A percentile compares a stretch with the other conserved stretches of the same genome.
phyloP scores from a whole-genome alignment of 2,329 filamentous ascomycete species.

The Claviceps lovelessii region DNA sequence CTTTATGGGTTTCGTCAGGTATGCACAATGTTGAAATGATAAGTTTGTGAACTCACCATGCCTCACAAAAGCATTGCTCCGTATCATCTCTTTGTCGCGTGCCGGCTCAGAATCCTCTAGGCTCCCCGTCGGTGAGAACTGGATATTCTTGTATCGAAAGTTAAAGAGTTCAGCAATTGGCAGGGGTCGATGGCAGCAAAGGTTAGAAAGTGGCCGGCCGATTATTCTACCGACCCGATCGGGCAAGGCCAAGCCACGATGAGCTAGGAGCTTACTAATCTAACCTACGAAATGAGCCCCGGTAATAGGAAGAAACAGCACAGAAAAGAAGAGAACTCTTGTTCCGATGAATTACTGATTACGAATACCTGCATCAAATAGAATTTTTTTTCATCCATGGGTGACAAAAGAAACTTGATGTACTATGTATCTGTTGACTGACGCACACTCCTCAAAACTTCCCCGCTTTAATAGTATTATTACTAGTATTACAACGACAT shows the following conservation, averaged over 20 bases:
- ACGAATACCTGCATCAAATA: neutral
- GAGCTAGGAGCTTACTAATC: no score
- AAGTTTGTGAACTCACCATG: slow-evolving; percentile 29
- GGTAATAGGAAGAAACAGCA: no score
- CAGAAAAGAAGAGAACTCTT: no score
- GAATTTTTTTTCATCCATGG: neutral
- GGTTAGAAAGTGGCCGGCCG: neutral
- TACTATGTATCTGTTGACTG: slow-evolving; percentile 18
- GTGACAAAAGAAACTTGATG: slow-evolving; percentile 10
- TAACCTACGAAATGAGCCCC: no score
- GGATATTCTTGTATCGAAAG: neutral
- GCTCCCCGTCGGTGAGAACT: neutral
- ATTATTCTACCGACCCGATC: slow-evolving; percentile 9
- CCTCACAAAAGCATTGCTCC: slow-evolving; percentile 39
- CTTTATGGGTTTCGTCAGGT: slow-evolving; percentile 4
- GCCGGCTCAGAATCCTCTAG: neutral
- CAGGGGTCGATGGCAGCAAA: neutral
- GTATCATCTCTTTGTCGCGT: slow-evolving; percentile 32
- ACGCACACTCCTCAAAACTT: slow-evolving; percentile 15
- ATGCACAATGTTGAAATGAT: neutral
- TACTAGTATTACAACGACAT: slow-evolving; percentile 15
- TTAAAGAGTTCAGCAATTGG: neutral
- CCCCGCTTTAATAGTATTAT: slow-evolving; percentile 22
- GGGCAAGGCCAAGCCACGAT: no score
- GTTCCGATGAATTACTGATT: no score